Conservation (phyloP, 768 basidiomycete species). For the Dacryopinax primogenitus region DNA sequence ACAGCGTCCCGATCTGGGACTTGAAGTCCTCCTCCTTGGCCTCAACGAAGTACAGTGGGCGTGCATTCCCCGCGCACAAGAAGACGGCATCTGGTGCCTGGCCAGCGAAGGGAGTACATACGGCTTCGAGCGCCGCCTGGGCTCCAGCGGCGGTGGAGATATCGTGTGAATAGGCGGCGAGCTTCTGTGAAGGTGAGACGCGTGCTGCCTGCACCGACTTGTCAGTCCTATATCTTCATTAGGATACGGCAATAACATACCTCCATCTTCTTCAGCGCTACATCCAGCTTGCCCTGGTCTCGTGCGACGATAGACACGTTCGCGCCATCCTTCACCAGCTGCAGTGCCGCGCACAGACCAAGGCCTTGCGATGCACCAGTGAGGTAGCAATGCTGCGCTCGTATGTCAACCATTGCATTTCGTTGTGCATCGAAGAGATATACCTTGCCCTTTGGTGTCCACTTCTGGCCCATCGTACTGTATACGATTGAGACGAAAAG, state of each 20-base stretch:
- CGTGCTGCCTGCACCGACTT: slow-evolving; percentile 35
- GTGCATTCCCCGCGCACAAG: slow-evolving; percentile 60
- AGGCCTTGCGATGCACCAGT: slow-evolving; percentile 31
- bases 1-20: slow-evolving; percentile 44
- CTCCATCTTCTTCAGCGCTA: slow-evolving; percentile 23
- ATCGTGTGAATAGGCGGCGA: slow-evolving; percentile 55
- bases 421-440: background rate
- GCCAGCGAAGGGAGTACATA: slow-evolving; percentile 41
- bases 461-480: background rate
- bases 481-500: background rate
- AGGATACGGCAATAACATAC: slow-evolving; percentile 16
- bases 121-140: slow-evolving; percentile 47
- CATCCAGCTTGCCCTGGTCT: slow-evolving; percentile 24
- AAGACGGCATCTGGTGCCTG: slow-evolving; percentile 63
- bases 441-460: slow-evolving; percentile 3
- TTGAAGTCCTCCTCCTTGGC: slow-evolving; percentile 45
- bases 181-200: slow-evolving; percentile 42
- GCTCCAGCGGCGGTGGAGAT: slow-evolving; percentile 43
- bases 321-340: slow-evolving; percentile 28
- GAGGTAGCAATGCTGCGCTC: slow-evolving; percentile 29
- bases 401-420: background rate
- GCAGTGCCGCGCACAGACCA: slow-evolving; percentile 28
- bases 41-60: slow-evolving; percentile 66
- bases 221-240: slow-evolving; percentile 1
- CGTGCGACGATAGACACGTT: slow-evolving; percentile 32